These are phyloP conservation scores for Diaporthe sp. DNA, from an alignment of 2,329 filamentous ascomycete genomes.

Conservation along the genomic window DNA sequence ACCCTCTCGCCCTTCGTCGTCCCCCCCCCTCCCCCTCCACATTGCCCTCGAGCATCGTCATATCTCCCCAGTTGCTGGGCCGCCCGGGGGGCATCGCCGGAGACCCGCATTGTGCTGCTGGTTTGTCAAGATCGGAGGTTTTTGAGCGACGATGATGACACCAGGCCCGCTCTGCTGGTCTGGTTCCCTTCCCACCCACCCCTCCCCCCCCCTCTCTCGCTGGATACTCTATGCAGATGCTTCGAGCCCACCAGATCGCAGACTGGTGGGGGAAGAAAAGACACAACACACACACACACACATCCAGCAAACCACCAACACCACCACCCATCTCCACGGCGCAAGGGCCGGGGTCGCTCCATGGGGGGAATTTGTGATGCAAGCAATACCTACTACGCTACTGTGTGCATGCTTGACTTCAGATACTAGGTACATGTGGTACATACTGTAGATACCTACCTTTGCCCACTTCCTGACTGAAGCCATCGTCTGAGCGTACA, in stretches of 20 bases:
- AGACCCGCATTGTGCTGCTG: conserved; percentile 18
- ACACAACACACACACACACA: background rate
- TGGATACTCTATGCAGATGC: background rate
- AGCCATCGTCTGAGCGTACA: conserved; percentile 30
- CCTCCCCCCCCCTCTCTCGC: background rate
- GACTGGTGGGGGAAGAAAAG: conserved; percentile 1
- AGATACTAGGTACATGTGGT: background rate
- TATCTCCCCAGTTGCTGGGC: conserved; percentile 4
- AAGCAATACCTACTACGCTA: conserved; percentile 14
- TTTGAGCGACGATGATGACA: conserved; percentile 21
- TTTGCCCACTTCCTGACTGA: conserved; percentile 8
- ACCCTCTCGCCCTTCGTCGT: conserved; percentile 7
- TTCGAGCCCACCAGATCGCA: conserved; percentile 23
- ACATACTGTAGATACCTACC: background rate
- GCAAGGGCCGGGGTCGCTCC: conserved; percentile 24
- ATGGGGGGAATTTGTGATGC: background rate
- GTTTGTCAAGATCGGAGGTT: conserved; percentile 25
- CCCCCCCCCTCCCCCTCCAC: background rate
- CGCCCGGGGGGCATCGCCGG: conserved; percentile 9
- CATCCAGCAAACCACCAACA: background rate
- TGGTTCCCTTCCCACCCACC: background rate
- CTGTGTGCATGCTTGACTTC: conserved; percentile 8
- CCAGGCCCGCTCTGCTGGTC: conserved; percentile 11
- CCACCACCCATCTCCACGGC: conserved; percentile 3
- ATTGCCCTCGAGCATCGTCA: background rate